Conservation (phyloP, 2,329 filamentous ascomycete genomes). For the Colletotrichum eremochloae region DNA sequence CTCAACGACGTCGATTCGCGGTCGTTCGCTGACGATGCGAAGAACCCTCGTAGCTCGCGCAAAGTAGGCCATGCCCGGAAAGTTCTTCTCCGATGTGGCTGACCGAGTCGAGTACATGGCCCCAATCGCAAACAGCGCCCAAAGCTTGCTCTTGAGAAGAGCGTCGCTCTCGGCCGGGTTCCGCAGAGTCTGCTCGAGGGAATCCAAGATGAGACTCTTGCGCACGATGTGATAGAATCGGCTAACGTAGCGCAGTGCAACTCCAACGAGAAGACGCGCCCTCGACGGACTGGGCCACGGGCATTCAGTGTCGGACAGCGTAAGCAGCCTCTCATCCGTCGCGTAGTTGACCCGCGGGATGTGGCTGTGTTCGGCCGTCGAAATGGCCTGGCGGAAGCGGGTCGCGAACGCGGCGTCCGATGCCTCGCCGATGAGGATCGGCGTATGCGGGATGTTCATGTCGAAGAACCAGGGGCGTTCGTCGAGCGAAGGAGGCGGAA, state of each 20-base stretch:
- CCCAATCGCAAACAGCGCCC: constrained; percentile 60
- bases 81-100: constrained; percentile 49
- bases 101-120: constrained; percentile 60
- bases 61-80: constrained; percentile 61
- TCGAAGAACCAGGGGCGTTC: constrained; percentile 53
- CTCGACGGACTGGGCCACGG: constrained; percentile 56
- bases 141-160: constrained; percentile 56
- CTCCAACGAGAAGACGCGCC: constrained; percentile 55
- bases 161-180: constrained; percentile 51
- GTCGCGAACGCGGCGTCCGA: constrained; percentile 55
- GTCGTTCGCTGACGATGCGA: constrained; percentile 56
- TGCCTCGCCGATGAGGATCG: constrained; percentile 53
- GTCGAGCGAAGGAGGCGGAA: constrained; percentile 43
- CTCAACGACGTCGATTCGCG: constrained; percentile 59
- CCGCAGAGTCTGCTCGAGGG: constrained; percentile 54
- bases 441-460: constrained; percentile 51
- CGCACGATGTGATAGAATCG: constrained; percentile 59
- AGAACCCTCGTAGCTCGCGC: constrained; percentile 55
- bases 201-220: constrained; percentile 53
- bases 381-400: constrained; percentile 52
- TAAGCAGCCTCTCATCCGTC: constrained; percentile 48
- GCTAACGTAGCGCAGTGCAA: constrained; percentile 56
- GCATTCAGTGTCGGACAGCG: constrained; percentile 49
- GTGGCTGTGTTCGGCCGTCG: constrained; percentile 49
- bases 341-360: constrained; percentile 53